phyloP scores from a whole-genome alignment of 139 green algal genomes.

The Haematococcus lacustris region DNA sequence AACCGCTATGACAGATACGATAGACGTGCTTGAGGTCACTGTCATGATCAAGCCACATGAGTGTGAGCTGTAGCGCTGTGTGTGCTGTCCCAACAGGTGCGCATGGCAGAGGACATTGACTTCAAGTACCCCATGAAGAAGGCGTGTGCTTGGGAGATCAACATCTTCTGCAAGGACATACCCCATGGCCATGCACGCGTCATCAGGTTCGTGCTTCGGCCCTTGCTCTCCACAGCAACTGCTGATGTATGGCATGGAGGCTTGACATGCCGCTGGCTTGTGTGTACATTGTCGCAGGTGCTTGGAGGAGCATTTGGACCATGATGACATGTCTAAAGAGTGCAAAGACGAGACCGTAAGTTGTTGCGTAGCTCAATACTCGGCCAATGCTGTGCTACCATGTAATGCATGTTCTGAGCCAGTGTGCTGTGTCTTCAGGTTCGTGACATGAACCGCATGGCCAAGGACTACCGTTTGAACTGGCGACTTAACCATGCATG shows the following conservation, averaged over 20 bases:
- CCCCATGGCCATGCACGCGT: constrained; percentile 69
- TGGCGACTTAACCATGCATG: constrained; percentile 75
- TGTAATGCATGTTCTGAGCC: too few species aligned
- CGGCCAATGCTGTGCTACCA: too few species aligned
- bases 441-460: constrained; percentile 59
- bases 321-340: constrained; percentile 55
- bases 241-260: too few species aligned
- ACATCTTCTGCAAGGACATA: constrained; percentile 56
- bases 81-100: too few species aligned
- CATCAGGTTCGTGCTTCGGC: constrained; percentile 43
- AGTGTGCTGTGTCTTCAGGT: too few species aligned
- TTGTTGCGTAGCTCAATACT: too few species aligned
- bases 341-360: constrained; percentile 70
- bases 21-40: too few species aligned
- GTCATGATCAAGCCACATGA: too few species aligned
- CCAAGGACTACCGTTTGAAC: constrained; percentile 79
- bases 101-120: constrained; percentile 76
- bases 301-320: constrained; percentile 35
- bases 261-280: too few species aligned
- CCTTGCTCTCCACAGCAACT: background rate
- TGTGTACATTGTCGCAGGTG: too few species aligned
- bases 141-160: constrained; percentile 68
- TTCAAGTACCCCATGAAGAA: constrained; percentile 81
- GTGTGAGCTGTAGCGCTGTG: too few species aligned
- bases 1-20: too few species aligned